Conservation (phyloP, 192 early-diverging fungal genomes). For the Coemansia sp. region DNA sequence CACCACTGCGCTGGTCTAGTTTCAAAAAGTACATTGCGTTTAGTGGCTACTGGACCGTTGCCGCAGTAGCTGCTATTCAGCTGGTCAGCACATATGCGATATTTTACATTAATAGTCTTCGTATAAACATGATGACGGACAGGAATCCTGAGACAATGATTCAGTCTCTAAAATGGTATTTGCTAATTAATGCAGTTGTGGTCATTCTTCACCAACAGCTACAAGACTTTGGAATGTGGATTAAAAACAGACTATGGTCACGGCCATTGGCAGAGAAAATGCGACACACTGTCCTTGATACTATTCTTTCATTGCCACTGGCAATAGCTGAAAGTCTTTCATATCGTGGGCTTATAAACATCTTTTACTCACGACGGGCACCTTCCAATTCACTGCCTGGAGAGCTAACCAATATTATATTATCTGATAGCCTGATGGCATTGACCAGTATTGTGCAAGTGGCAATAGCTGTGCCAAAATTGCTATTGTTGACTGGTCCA, state of each 20-base stretch:
- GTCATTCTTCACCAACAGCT: constrained; percentile 18
- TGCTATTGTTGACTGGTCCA: not conserved
- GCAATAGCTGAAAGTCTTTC: constrained; percentile 15
- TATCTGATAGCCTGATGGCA: not conserved
- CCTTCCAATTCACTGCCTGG: not conserved
- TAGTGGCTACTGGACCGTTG: constrained; percentile 19
- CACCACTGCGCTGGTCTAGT: constrained; percentile 2
- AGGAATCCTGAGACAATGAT: constrained; percentile 22
- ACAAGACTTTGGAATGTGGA: not conserved
- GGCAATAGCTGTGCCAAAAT: not conserved
- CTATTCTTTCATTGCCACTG: constrained; percentile 10
- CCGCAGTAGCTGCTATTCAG: constrained; percentile 6
- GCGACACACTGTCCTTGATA: constrained; percentile 1
- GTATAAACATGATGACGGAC: constrained; percentile 26
- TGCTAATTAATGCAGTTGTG: constrained; percentile 22
- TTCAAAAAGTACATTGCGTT: constrained; percentile 4
- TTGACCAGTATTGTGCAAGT: not conserved
- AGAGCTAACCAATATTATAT: not conserved
- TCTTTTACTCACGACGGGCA: not conserved
- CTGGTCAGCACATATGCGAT: constrained; percentile 11
- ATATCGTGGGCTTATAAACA: not conserved
- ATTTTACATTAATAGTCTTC: constrained; percentile 19
- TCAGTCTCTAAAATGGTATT: constrained; percentile 22
- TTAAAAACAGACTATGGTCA: constrained; percentile 7
- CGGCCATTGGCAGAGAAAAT: not conserved